Percentiles rank a stretch among this genome's conserved stretches.
These are phyloP conservation scores for Anthoceros angustus DNA, from an alignment of 225 moss, liverwort and hornwort species.

Conservation along the genomic window DNA sequence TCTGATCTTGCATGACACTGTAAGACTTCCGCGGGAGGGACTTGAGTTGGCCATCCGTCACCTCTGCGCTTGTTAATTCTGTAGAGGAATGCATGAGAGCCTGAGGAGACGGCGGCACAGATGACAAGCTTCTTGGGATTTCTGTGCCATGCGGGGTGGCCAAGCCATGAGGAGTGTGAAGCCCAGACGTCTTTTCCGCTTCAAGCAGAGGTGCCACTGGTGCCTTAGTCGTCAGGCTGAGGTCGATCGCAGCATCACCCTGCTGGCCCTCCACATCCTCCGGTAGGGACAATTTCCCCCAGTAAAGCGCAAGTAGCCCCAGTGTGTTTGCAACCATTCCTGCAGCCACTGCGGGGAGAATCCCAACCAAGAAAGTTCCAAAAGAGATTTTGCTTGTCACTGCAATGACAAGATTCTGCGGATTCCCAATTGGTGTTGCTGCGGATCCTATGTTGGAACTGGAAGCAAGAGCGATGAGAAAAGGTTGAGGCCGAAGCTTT, in stretches of 20 bases:
- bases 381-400: constrained; percentile 48
- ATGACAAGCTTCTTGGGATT: background rate
- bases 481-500: constrained; percentile 38
- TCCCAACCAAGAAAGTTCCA: constrained; percentile 49
- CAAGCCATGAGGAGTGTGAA: background rate
- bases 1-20: background rate
- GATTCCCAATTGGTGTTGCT: constrained; percentile 72
- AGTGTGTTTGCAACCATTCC: constrained; percentile 54
- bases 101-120: background rate
- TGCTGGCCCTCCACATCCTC: background rate
- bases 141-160: background rate
- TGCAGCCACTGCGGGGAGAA: constrained; percentile 43
- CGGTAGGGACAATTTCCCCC: constrained; percentile 18
- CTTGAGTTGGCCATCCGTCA: background rate
- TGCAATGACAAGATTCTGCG: constrained; percentile 89
- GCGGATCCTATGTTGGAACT: constrained; percentile 92
- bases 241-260: background rate
- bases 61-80: background rate
- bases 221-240: background rate
- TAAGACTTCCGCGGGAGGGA: background rate
- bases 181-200: background rate
- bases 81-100: background rate
- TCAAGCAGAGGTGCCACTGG: background rate
- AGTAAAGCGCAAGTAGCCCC: constrained; percentile 33
- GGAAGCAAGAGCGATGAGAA: constrained; percentile 58